A percentile compares a stretch with the other conserved stretches of the same genome.
Evolutionary conservation across 371 early-diverging fungal species (phyloP).

Genomic region (Thermomucor indicae-seudaticae): DNA sequence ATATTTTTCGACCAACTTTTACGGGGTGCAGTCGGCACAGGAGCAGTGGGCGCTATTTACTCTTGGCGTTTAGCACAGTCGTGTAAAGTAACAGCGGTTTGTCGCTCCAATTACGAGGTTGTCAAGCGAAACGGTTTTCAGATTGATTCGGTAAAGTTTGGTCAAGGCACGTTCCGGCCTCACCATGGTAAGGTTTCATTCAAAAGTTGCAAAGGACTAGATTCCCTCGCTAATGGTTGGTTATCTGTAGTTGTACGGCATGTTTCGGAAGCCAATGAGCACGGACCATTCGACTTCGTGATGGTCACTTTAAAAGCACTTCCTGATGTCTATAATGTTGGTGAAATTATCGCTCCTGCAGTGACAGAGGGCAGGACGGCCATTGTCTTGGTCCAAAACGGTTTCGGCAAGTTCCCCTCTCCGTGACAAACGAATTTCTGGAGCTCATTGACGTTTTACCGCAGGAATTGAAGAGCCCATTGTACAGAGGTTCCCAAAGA

Average conservation of each 20-base stretch:
- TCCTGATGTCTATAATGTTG: slow-evolving; percentile 56
- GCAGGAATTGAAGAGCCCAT: slow-evolving; percentile 64
- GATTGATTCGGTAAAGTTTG: slow-evolving; percentile 60
- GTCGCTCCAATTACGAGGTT: slow-evolving; percentile 75
- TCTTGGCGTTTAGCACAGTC: slow-evolving; percentile 65
- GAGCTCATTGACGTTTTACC: not conserved
- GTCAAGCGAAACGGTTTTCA: slow-evolving; percentile 60
- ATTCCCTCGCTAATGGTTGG: not conserved
- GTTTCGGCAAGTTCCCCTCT: slow-evolving; percentile 46
- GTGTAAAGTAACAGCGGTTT: slow-evolving; percentile 66
- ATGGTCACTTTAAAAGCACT: slow-evolving; percentile 74
- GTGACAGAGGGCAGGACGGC: slow-evolving; percentile 50
- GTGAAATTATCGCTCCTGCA: slow-evolving; percentile 60
- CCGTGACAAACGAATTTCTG: not conserved
- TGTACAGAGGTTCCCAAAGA: slow-evolving; percentile 57
- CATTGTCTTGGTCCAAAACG: slow-evolving; percentile 84
- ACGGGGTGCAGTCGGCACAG: slow-evolving; percentile 62
- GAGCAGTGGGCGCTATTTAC: slow-evolving; percentile 76
- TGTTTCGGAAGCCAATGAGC: slow-evolving; percentile 37
- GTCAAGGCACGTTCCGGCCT: slow-evolving; percentile 59
- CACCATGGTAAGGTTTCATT: slow-evolving; percentile 22
- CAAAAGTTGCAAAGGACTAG: not conserved
- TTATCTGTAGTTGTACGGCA: slow-evolving; percentile 35
- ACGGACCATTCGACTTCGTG: slow-evolving; percentile 60
- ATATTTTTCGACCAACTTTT: too few species aligned